A percentile compares a stretch with the other conserved stretches of the same genome.
Conservation (phyloP, 371 early-diverging fungal genomes). For the Actinomortierella wolfii region DNA sequence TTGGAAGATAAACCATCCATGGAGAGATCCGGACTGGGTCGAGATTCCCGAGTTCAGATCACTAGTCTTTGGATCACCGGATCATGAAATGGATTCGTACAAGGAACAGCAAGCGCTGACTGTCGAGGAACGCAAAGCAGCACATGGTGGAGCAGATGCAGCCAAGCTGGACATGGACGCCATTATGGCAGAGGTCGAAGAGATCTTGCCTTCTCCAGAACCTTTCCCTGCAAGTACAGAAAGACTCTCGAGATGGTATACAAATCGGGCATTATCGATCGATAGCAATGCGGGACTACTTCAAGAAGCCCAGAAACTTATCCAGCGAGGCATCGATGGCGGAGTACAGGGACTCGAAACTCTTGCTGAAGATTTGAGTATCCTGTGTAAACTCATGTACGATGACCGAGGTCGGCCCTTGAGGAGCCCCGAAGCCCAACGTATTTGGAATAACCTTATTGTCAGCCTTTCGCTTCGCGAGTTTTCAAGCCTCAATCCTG, state of each 20-base stretch:
- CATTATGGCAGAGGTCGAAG: constrained; percentile 39
- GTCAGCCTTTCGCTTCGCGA: constrained; percentile 45
- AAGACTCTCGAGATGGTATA: constrained; percentile 65
- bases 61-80: constrained; percentile 45
- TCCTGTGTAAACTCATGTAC: constrained; percentile 66
- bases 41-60: constrained; percentile 48
- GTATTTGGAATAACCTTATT: constrained; percentile 20
- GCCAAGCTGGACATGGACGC: constrained; percentile 27
- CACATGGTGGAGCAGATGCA: constrained; percentile 40
- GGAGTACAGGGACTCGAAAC: constrained; percentile 55
- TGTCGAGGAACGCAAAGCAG: constrained; percentile 36
- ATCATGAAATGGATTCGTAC: constrained; percentile 44
- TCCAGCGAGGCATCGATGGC: constrained; percentile 57
- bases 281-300: constrained; percentile 59
- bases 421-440: constrained; percentile 25
- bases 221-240: constrained; percentile 53
- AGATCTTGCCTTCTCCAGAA: constrained; percentile 26
- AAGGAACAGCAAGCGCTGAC: constrained; percentile 23
- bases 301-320: constrained; percentile 59
- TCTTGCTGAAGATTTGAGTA: constrained; percentile 56
- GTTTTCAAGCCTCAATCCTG: constrained; percentile 51
- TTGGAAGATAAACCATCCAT: constrained; percentile 29
- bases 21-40: constrained; percentile 48
- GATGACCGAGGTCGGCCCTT: constrained; percentile 29
- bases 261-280: constrained; percentile 56